These are phyloP conservation scores for Claviceps capensis DNA, from an alignment of 2,329 filamentous ascomycete genomes.

Conservation along the genomic window DNA sequence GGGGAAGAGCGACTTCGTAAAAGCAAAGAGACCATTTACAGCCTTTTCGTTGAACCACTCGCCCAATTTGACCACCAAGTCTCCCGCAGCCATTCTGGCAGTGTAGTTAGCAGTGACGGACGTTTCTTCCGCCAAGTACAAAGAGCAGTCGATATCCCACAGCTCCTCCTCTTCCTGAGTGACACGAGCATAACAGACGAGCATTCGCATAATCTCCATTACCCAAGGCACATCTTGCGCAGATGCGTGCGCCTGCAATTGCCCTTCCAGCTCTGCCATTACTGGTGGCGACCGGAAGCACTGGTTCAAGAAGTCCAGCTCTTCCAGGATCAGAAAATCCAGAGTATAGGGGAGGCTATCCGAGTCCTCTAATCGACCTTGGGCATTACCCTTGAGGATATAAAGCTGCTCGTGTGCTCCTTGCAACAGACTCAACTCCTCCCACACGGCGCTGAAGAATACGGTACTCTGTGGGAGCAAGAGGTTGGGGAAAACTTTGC, in stretches of 20 bases:
- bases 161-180: slow-evolving; percentile 84
- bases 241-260: slow-evolving; percentile 49
- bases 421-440: slow-evolving; percentile 65
- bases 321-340: slow-evolving; percentile 85
- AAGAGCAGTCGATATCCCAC: slow-evolving; percentile 93
- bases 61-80: slow-evolving; percentile 81
- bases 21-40: slow-evolving; percentile 64
- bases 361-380: slow-evolving; percentile 78
- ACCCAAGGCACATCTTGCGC: slow-evolving; percentile 65
- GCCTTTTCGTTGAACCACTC: slow-evolving; percentile 73
- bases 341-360: slow-evolving; percentile 89
- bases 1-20: slow-evolving; percentile 62
- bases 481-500: slow-evolving; percentile 67
- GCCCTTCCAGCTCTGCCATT: slow-evolving; percentile 72
- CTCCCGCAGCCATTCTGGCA: slow-evolving; percentile 79
- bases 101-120: slow-evolving; percentile 95
- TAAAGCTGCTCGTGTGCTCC: slow-evolving; percentile 68
- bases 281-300: slow-evolving; percentile 81
- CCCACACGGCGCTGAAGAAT: slow-evolving; percentile 81
- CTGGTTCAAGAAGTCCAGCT: slow-evolving; percentile 87
- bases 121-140: slow-evolving; percentile 90
- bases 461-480: slow-evolving; percentile 69
- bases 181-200: slow-evolving; percentile 77
- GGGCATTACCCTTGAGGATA: slow-evolving; percentile 61
- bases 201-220: slow-evolving; percentile 72